Conservation (phyloP, 2,329 filamentous ascomycete species). For the Nigrospora oryzae region DNA sequence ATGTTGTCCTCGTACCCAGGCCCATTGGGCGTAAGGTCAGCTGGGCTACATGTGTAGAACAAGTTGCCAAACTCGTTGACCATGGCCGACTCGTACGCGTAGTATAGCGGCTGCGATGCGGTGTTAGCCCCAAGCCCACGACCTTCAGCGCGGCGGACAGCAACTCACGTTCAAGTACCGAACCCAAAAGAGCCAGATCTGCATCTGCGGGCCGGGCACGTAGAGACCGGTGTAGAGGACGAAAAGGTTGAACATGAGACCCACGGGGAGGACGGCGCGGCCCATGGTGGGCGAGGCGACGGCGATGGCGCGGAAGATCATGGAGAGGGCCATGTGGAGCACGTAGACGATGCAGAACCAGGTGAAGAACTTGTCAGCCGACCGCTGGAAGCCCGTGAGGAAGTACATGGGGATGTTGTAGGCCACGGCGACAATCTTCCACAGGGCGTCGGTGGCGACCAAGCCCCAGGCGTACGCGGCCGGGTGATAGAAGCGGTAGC, state of each 20-base stretch:
- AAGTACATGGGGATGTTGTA: slow-evolving; percentile 36
- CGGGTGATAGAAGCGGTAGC: slow-evolving; percentile 23
- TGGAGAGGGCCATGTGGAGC: slow-evolving; percentile 53
- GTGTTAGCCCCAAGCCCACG: no score
- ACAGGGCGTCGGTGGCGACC: slow-evolving; percentile 25
- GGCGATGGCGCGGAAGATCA: slow-evolving; percentile 57
- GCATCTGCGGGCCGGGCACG: slow-evolving; percentile 35
- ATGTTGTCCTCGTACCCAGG: slow-evolving; percentile 4
- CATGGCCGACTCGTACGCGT: slow-evolving; percentile 11
- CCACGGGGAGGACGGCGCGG: slow-evolving; percentile 26
- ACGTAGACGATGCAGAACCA: slow-evolving; percentile 53
- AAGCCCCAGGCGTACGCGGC: slow-evolving; percentile 9
- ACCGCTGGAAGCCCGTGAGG: slow-evolving; percentile 29
- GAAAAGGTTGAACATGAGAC: slow-evolving; percentile 35
- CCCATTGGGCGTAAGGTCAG: slow-evolving; percentile 7
- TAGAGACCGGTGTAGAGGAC: slow-evolving; percentile 40
- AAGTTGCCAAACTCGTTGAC: slow-evolving; percentile 8
- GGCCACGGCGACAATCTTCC: slow-evolving; percentile 23
- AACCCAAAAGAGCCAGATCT: slow-evolving; percentile 56
- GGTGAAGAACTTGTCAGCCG: slow-evolving; percentile 54
- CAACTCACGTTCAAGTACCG: slow-evolving; percentile 52
- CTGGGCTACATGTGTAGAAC: slow-evolving; percentile 5
- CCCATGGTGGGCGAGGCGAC: slow-evolving; percentile 45
- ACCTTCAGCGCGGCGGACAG: no score
- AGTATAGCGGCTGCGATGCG: slow-evolving; percentile 11